Base-by-base conservation (phyloP, 345 rosid genomes). In the Euclidium syriacum region DNA sequence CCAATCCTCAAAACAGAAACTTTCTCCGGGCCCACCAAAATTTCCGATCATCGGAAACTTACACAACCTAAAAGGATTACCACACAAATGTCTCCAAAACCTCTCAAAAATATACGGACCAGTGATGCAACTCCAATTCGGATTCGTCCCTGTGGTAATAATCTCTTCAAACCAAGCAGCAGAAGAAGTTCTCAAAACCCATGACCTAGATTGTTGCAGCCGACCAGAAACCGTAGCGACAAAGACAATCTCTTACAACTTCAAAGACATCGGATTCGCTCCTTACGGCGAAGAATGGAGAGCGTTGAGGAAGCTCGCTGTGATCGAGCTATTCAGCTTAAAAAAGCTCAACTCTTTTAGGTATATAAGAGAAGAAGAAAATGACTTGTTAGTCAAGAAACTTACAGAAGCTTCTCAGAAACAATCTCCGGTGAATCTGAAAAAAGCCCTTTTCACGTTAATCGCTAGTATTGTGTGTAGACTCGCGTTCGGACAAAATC, bases 281-380 rank as follows among this genome's bases (percentile, higher is more conserved):
- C 82, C 84, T 1, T 79, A 77, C 5, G 71, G 62, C 1, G 69
- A 55, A 33, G 71, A 79, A 10, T 75, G 81, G 83, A 70, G 74
- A 38, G 77, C 73, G 3, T 42, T 72, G 70, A 71, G 77, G 24
- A 80, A 80, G 64, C 50, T 74, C 0, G 58, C 73, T 7, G 71
- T 56, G 2, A 36, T 74, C 11, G 68, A 72, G 62, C 11, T 72
- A 20, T 59, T 72, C 68, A 36, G 73, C 52, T 23, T 65, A 35
- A 77, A 67, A 22, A 73, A 58, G 5, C 57, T 62, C 3, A 57
- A 66, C 23, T 46, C 78, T 23, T 77, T 77, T 62, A 39, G 68
- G 40, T 70, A 36, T 47, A 50, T 66, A 17, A 61, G 81, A 53
- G 81, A 73, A 46, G 75, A 73, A 64, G 81, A 77, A 55, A 52